phyloP scores from a whole-genome alignment of 2,329 filamentous ascomycete species.

The Beauveria scarabaeidicola region DNA sequence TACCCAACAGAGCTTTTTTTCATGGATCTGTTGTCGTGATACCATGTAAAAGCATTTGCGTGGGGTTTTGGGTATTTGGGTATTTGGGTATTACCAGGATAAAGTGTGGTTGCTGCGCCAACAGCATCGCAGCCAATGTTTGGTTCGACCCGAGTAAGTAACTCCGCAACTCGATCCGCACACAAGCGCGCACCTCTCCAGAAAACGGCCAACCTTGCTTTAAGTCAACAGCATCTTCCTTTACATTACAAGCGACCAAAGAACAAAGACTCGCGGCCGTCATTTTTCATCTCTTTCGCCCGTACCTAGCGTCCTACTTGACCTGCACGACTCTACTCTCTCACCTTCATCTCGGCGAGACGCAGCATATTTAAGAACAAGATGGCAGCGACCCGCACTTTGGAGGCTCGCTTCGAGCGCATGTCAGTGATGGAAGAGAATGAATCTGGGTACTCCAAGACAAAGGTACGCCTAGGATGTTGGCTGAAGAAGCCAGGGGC shows the following conservation, averaged over 20 bases:
- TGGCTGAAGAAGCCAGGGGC: background rate
- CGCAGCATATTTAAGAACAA: background rate
- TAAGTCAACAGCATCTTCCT: background rate
- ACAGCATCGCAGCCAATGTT: conserved; percentile 3
- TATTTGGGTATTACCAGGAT: background rate
- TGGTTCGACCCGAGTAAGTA: background rate
- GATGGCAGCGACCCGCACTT: conserved; percentile 55
- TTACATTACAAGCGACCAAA: background rate
- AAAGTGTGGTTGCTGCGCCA: background rate
- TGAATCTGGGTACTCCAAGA: conserved; percentile 59
- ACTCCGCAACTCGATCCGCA: conserved; percentile 5
- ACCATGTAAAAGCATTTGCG: too few relatives aligned
- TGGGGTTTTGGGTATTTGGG: background rate
- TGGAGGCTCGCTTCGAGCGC: conserved; percentile 84
- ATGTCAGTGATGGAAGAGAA: conserved; percentile 88
- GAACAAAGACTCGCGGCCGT: background rate
- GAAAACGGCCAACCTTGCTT: background rate
- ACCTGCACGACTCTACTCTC: background rate
- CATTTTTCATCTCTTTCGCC: background rate
- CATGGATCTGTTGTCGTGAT: too few relatives aligned
- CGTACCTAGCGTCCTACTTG: background rate
- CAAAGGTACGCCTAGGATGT: conserved; percentile 55
- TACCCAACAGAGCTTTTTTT: too few relatives aligned
- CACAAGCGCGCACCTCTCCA: background rate
- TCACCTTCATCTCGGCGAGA: background rate